A percentile compares a stretch with the other conserved stretches of the same genome.
phyloP scores from a whole-genome alignment of 371 early-diverging fungal genomes.

The Rozella allomycis region DNA sequence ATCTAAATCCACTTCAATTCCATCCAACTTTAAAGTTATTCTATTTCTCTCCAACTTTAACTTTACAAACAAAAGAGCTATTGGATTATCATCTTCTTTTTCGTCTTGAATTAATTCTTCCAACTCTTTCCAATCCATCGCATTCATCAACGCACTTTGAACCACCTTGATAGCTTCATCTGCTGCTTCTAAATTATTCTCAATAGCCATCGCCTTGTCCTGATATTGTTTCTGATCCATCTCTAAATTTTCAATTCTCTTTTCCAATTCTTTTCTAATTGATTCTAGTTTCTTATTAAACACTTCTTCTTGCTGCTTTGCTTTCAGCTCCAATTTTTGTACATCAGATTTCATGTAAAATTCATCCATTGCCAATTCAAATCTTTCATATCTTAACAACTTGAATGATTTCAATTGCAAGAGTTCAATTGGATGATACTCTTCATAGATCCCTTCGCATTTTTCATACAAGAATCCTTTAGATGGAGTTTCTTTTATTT shows the following conservation, averaged over 20 bases:
- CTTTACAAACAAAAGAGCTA: conserved; percentile 45
- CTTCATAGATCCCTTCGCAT: conserved; percentile 46
- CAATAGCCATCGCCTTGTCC: conserved; percentile 56
- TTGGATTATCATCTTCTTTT: conserved; percentile 43
- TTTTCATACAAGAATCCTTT: too few species aligned
- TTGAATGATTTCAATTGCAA: conserved; percentile 24
- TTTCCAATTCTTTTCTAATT: conserved; percentile 52
- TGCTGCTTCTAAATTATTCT: conserved; percentile 50
- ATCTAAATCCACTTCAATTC: conserved; percentile 51
- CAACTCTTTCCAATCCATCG: conserved; percentile 89
- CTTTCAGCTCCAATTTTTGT: conserved; percentile 48
- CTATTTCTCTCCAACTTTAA: conserved; percentile 51
- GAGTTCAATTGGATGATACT: conserved; percentile 66
- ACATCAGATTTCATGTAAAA: conserved; percentile 76
- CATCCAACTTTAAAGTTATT: conserved; percentile 25
- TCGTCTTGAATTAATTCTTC: conserved; percentile 64
- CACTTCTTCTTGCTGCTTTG: conserved; percentile 38
- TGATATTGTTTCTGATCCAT: conserved; percentile 36
- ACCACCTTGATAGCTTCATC: conserved; percentile 67
- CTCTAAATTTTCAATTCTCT: conserved; percentile 47
- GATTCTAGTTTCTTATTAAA: conserved; percentile 60
- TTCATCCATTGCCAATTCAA: conserved; percentile 69
- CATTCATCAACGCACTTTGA: conserved; percentile 61
- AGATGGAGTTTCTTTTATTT: too few species aligned
- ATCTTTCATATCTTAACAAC: conserved; percentile 16